Evolutionary conservation across 2,329 filamentous ascomycete species (phyloP), one percentile per base, ranked within the genome.

Genomic region (Sarocladiaceae sp.): DNA sequence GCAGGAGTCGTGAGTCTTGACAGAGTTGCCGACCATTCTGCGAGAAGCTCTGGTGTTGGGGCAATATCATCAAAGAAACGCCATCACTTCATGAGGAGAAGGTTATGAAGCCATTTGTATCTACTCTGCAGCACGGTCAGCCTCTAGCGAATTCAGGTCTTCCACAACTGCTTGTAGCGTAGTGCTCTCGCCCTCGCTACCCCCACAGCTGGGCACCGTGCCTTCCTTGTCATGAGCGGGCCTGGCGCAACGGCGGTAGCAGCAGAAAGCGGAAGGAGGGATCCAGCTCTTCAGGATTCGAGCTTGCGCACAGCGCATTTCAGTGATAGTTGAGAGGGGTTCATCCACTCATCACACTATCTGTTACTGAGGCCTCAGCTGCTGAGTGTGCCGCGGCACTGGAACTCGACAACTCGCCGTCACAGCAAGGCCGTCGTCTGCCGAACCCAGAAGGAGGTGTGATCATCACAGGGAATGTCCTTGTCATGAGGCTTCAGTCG

Each of bases 321-420:
- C 28, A 31, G 28, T 31, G 28, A 31, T 7, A 31, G 28, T n/a
- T 31, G 28, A 31, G 28, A 31, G 28, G 28, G 28, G 28, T 31
- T 23, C 40, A 44, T 44, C 17, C 40, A 44, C 40, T 44, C 25
- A 44, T n/a, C 40, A 44, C 40, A 44, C 40, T 44, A 44, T 44
- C 17, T 22, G 7, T 7, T 12, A n/a, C n/a, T 23, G 29, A 17
- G 7, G 15, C 15, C 33, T 17, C 18, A 8, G 6, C 33, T n/a
- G 33, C 33, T 36, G 33, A n/a, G 18, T 17, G 7, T n/a, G 33
- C 33, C 33, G 33, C 33, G 8, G 33, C 33, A 36, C 15, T 36
- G 33, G 12, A n/a, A n/a, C n/a, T n/a, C n/a, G n/a, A n/a, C n/a
- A n/a, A 6, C 33, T 36, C 5, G 33, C 33, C 33, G 7, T 12